These are phyloP conservation scores for Pichia cactophila DNA, from an alignment of 1,139 yeast species.

Conservation along the genomic window DNA sequence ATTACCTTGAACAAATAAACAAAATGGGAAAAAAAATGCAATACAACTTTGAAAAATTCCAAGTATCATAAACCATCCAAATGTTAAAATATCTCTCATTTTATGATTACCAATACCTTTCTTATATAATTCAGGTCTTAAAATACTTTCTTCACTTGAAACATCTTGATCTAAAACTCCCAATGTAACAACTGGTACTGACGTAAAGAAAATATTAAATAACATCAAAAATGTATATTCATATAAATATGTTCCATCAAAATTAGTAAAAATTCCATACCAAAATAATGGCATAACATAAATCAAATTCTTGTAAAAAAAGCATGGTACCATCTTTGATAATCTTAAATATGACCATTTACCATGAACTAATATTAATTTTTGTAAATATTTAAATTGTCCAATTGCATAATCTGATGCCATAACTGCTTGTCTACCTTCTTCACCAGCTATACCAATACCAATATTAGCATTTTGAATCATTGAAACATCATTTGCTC, in stretches of 20 bases:
- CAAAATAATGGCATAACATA: constrained; percentile 56
- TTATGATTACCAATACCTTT: constrained; percentile 38
- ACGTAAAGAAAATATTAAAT: constrained; percentile 58
- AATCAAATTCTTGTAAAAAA: constrained; percentile 55
- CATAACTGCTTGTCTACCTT: constrained; percentile 64
- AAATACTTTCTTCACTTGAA: constrained; percentile 45
- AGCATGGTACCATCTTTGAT: constrained; percentile 60
- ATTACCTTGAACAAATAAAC: constrained; percentile 35
- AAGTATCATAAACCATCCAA: constrained; percentile 50
- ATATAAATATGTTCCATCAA: constrained; percentile 55
- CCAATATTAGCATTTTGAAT: constrained; percentile 62
- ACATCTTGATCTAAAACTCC: constrained; percentile 60
- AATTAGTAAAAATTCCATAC: constrained; percentile 51
- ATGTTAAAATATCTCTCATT: constrained; percentile 43
- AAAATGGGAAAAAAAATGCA: constrained; percentile 49
- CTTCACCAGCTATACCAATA: constrained; percentile 63
- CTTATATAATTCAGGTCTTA: constrained; percentile 53
- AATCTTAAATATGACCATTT: constrained; percentile 58
- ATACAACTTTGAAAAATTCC: constrained; percentile 53
- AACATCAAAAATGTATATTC: constrained; percentile 60
- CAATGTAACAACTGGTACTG: constrained; percentile 52
- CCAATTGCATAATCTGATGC: constrained; percentile 62
- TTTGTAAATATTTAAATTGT: constrained; percentile 48
- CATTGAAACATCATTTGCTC: constrained; percentile 66
- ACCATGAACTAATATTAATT: constrained; percentile 53